Evolutionary conservation across 2,329 filamentous ascomycete species (phyloP), one percentile per base, ranked within the genome.

Genomic region (Cylindrodendrum hubeiense): DNA sequence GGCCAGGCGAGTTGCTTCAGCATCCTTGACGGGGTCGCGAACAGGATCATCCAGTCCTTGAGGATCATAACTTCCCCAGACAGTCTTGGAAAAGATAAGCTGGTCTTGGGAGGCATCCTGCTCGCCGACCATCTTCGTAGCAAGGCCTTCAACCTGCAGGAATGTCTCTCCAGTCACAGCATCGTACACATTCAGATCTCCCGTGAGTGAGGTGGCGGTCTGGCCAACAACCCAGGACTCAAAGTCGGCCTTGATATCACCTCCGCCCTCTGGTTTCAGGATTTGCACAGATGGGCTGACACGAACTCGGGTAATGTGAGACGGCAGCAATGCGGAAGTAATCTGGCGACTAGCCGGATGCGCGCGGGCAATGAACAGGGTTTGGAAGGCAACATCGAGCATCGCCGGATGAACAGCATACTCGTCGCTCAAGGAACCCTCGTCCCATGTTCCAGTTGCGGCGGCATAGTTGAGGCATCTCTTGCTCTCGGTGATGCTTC

Each of bases 151-250:
- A 10, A 63, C 60, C 33, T 63, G 60, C 3, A 63, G 47, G 41
- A 63, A 63, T 6, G 60, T 63, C 60, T 63, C 46, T 41, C 53
- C 52, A 15, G 63, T 51, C 22, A 46, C 39, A 5, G 59, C 54
- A 13, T 66, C 63, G 21, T 66, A 66, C 13, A 66, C 58, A 33
- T 63, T 66, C 21, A 66, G 47, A 30, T 66, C 63, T 26, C 63
- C 63, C 4, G 63, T 66, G 3, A 66, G 34, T 7, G 63, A 60
- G 24, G 63, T 65, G n/a, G 55, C 57, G n/a, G 50, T 65, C 59
- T 65, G 63, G 44, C 49, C 43, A 30, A 55, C 57, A 44, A 59
- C 63, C 63, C 63, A 65, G 13, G 55, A 61, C 37, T 65, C 63
- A 26, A 65, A 60, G 13, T 30, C 50, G 13, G 55, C 57, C 37